Percentiles rank a stretch among this genome's conserved stretches.
Evolutionary conservation across 1,284 basidiomycete genomes (phyloP).

Genomic region (Prillingera fragicola): DNA sequence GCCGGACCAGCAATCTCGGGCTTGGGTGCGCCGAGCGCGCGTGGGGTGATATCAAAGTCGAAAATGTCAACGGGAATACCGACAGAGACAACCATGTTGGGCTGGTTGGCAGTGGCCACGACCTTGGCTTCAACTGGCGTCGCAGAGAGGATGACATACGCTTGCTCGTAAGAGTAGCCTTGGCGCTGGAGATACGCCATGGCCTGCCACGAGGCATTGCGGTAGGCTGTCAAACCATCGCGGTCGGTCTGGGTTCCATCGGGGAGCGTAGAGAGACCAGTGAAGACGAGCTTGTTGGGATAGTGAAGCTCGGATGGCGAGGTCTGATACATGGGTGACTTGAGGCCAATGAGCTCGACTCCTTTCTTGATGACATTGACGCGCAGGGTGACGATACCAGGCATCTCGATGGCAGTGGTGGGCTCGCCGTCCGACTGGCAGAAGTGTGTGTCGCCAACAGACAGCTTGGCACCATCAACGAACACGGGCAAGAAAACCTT

Average conservation of each 20-base stretch:
- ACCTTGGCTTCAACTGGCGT: slow-evolving; percentile 58
- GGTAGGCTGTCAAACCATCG: slow-evolving; percentile 52
- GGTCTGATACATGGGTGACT: slow-evolving; percentile 61
- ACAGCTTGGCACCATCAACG: slow-evolving; percentile 66
- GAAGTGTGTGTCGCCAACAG: slow-evolving; percentile 74
- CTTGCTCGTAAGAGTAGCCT: slow-evolving; percentile 56
- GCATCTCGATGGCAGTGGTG: slow-evolving; percentile 46
- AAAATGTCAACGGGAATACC: slow-evolving; percentile 30
- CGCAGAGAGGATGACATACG: slow-evolving; percentile 65
- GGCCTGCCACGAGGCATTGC: slow-evolving; percentile 68
- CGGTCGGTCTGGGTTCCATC: slow-evolving; percentile 23
- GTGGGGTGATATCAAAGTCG: slow-evolving; percentile 27
- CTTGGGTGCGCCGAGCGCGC: slow-evolving; percentile 1
- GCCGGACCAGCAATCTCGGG: neutral
- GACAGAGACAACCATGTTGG: slow-evolving; percentile 27
- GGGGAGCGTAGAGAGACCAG: slow-evolving; percentile 17
- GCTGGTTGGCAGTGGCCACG: slow-evolving; percentile 27
- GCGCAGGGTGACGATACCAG: slow-evolving; percentile 67
- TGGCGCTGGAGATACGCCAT: slow-evolving; percentile 60
- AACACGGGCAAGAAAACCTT: slow-evolving; percentile 57
- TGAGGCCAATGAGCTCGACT: slow-evolving; percentile 65
- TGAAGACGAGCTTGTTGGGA: slow-evolving; percentile 25
- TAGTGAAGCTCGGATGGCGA: slow-evolving; percentile 23
- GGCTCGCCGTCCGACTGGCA: slow-evolving; percentile 71
- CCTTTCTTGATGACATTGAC: slow-evolving; percentile 70